Base-by-base conservation (phyloP, 2,329 filamentous ascomycete genomes). In the Aspergillus transmontanensis region DNA sequence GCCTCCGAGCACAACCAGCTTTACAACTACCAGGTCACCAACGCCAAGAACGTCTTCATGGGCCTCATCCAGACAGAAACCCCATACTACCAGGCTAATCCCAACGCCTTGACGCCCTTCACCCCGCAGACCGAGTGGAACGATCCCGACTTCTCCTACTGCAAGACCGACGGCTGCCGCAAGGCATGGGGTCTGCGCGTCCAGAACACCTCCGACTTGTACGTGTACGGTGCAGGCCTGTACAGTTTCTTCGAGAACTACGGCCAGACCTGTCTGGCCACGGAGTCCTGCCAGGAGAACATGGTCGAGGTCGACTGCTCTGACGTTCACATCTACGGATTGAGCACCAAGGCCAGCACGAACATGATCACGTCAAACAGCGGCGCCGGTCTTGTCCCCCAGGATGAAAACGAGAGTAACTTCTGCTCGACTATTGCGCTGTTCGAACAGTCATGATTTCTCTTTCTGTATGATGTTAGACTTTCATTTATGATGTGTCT, bases 171-270 rank as follows among this genome's bases (percentile, higher is more conserved):
- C 11, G 74, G 71, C 19, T 94, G 91, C 76, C 87, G 87, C 65
- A 92, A 93, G 73, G 86, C 92, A 1, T 93, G 89, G 89, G 92
- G 91, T 70, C 82, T 95, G 53, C 89, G 91, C 28, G 83, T 93
- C 46, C 79, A 87, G 60, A 85, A 90, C 76, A 92, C 89, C 3
- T 83, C 82, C 11, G 85, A 92, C 65, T 75, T 93, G 21, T 87
- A 85, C 73, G 79, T 93, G 71, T 92, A 89, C 72, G 91, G 91
- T 53, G 89, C 86, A 6, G 91, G 91, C 30, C 80, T 94, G 63
- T 94, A 94, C 84, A 89, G 85, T 68, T 94, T 94, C 85, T 94
- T 93, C 73, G 86, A 94, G 76, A 92, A 93, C 83, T 94, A 94
- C 79, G 81, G 79, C 43, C 90, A 93, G 78, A 82, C 83, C 21